Evolutionary conservation across 768 basidiomycete genomes (phyloP), one percentile per base, ranked within the genome.

Genomic region (Thelephora aurantiotincta): DNA sequence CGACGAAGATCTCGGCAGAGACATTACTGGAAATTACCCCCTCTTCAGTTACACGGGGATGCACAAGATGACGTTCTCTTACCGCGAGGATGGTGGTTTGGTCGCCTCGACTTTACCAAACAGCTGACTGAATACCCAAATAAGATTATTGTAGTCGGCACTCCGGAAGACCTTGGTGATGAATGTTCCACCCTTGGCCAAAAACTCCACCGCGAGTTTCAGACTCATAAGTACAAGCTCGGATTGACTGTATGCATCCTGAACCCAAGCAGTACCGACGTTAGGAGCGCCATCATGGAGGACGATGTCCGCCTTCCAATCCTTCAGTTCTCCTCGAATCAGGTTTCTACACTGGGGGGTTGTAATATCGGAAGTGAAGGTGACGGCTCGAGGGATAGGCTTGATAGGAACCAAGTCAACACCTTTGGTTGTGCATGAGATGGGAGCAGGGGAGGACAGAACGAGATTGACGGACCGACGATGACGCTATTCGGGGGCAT

Each of bases 201-300:
- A 73, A 60, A 98, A 98, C 57, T 97, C 93, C 46, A 89, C 90
- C 7, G 94, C 93, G 42, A 98, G 77, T 65, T 93, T 96, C 57
- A 97, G 68, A 65, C 82, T 84, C 83, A 86, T 92, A 50, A 98
- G 73, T 46, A 97, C 96, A 50, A 98, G 80, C 63, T 99, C 96
- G 26, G 90, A 90, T 60, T 99, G 96, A 52, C 79, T 78, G 69
- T 92, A 99, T 0, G 96, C 96, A 65, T 99, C 96, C 63, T 98
- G 96, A 54, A 97, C 78, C 96, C 96, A 99, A 11, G 96, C 96
- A 11, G 90, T 89, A 70, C 96, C 96, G 63, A 99, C 96, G 63
- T 99, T 99, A 19, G 96, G 96, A 35, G 96, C 96, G 69, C 96
- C 96, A 64, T 99, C 96, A 62, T 99, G 96, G 49, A 99, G 77